Evolutionary conservation across 345 rosid genomes (phyloP), one percentile per base, ranked within the genome.

Genomic region (Hypericum perforatum): DNA sequence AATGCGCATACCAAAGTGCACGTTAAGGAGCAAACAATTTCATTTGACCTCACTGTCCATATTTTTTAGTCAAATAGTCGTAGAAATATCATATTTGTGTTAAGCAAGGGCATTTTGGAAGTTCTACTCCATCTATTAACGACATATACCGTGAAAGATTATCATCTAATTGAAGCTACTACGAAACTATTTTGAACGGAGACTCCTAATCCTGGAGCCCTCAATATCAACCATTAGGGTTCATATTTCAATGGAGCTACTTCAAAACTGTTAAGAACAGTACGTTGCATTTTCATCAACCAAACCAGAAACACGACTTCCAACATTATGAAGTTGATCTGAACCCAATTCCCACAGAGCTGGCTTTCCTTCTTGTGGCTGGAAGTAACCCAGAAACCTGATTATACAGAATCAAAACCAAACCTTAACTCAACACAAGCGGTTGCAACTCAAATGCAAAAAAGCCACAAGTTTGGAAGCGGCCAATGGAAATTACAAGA

Each of bases 281-380:
- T 76, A 80, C 98, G 84, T 73, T 39, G 78, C 50, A 66, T 51
- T 70, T 52, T 75, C 87, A 7, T 67, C 65, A 45, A 64, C 59
- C 41, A 64, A 47, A 71, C 54, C 61, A 45, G 75, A 63, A 55
- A 92, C 38, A 7, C 41, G 55, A 7, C 41, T 38, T 52, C 55
- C 55, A 1, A 52, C 39, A 37, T 52, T 36, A 41, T 52, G 14
- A 37, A 36, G 55, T 15, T 52, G 39, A 14, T 46, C 50, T 0
- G 50, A 46, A 32, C 22, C 50, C 50, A 46, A 46, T 46, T 46
- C 50, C 50, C 50, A 46, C 50, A 46, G 16, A 22, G 32, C 50
- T 14, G 50, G 50, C 50, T 46, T 46, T 46, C 50, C 50, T 46
- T 46, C 15, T 32, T 46, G 50, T 10, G 50, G 50, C 14, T 46